These are phyloP conservation scores for Colletotrichum eremochloae DNA, from an alignment of 2,329 filamentous ascomycete genomes.

Conservation along the genomic window DNA sequence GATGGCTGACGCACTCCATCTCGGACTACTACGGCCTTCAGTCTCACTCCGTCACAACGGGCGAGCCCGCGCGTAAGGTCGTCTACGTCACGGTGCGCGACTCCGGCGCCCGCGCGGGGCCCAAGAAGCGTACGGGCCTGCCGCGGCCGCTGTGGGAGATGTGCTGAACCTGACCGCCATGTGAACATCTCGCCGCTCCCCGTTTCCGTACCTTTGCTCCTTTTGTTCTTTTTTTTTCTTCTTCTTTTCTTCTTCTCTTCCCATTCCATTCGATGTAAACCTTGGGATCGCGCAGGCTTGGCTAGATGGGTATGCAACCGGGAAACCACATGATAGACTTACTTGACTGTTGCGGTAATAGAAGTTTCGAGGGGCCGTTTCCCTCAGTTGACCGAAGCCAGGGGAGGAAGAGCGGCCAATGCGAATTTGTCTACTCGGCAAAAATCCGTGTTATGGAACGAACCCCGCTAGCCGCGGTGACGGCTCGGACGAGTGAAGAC, in stretches of 20 bases:
- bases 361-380: neutral
- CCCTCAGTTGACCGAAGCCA: neutral
- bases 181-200: neutral
- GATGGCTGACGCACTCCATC: constrained; percentile 94
- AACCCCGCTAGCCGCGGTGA: neutral
- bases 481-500: neutral
- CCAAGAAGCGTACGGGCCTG: constrained; percentile 54
- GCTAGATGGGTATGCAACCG: neutral
- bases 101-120: constrained; percentile 47
- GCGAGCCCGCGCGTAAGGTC: constrained; percentile 78
- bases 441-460: neutral
- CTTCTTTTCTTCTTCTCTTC: neutral
- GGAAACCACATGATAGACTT: neutral
- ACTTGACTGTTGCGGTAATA: neutral
- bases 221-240: too few relatives aligned
- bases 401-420: neutral
- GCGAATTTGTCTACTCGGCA: neutral
- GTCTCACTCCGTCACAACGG: constrained; percentile 83
- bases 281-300: neutral
- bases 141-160: constrained; percentile 76
- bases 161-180: constrained; percentile 56
- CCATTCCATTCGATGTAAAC: neutral
- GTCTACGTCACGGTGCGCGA: constrained; percentile 85
- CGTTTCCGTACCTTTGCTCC: too few relatives aligned
- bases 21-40: constrained; percentile 91